Base-by-base conservation (phyloP, 805 yeast genomes). In the Candida tallmaniae region DNA sequence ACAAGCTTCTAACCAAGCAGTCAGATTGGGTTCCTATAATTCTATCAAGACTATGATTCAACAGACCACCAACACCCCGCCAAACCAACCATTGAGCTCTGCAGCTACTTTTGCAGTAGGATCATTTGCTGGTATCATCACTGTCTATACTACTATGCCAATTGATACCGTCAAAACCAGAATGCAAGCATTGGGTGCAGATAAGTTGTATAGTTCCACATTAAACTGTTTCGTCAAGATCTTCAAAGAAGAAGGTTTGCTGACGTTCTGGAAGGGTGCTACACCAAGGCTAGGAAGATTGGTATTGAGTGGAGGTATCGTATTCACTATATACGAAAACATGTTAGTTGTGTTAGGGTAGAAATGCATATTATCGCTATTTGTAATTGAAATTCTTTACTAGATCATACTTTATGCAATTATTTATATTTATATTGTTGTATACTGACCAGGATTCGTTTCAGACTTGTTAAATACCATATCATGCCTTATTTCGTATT, bases 181-280 rank as follows among this genome's bases (percentile, higher is more conserved):
- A 60, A 90, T 90, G 96, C 98, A 90, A 66, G 81, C 95, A 14
- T 71, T 90, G 45, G 89, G 85, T 23, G 84, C 96, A 6, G 72
- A 73, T 32, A 70, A 72, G 47, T 60, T 72, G 51, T 93, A 90
- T 62, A 56, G 73, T 1, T 76, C 88, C 30, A 89, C 97, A 0
- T 14, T 82, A 26, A 75, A 90, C 61, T 90, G 97, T 60, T 89
- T 94, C 49, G 74, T 63, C 13, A 78, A 74, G 43, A 80, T 93
- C 33, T 82, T 83, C 58, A 80, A 67, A 52, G 82, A 90, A 35
- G 98, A 90, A 62, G 98, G 98, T 7, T 63, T 89, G 44, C 65
- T 76, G 52, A 83, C 96, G 4, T 87, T 88, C 63, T 90, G 98
- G 98, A 86, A 86, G 62, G 98, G 98, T 42, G 96, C 97, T 23